Percentiles rank a stretch among this genome's conserved stretches.
Conservation (phyloP, 306 rosid genomes). For the Echinosophora koreensis region DNA sequence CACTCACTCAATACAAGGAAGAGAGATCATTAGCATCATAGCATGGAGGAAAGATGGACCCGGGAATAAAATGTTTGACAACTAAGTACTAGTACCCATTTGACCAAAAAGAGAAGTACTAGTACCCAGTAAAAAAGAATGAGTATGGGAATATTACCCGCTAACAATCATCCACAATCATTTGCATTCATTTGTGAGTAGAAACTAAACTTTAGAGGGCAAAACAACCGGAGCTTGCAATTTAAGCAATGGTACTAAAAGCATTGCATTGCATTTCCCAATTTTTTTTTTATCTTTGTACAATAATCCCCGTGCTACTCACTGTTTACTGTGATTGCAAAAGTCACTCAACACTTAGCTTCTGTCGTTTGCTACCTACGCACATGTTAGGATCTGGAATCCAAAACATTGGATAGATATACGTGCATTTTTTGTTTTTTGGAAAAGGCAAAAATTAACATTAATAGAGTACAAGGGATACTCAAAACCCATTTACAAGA, state of each 20-base stretch:
- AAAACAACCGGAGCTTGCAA: conserved; percentile 41
- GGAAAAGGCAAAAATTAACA: no score
- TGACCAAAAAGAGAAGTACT: background rate
- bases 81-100: background rate
- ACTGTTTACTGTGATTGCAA: conserved; percentile 36
- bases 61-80: conserved; percentile 23
- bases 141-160: background rate
- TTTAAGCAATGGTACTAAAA: conserved; percentile 51
- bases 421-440: no score
- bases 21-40: conserved; percentile 34
- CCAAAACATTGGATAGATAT: no score
- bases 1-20: conserved; percentile 18
- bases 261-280: conserved; percentile 30
- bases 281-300: background rate
- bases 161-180: conserved; percentile 49
- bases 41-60: conserved; percentile 45
- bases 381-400: conserved; percentile 6
- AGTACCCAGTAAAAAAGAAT: conserved; percentile 9
- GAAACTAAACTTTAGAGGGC: conserved; percentile 36
- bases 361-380: conserved; percentile 16
- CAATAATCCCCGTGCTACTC: conserved; percentile 32
- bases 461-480: no score
- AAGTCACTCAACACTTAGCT: conserved; percentile 39
- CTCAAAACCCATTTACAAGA: no score
- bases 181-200: conserved; percentile 53